phyloP scores from a whole-genome alignment of 2,329 filamentous ascomycete species.

The Dactylella cylindrospora region DNA sequence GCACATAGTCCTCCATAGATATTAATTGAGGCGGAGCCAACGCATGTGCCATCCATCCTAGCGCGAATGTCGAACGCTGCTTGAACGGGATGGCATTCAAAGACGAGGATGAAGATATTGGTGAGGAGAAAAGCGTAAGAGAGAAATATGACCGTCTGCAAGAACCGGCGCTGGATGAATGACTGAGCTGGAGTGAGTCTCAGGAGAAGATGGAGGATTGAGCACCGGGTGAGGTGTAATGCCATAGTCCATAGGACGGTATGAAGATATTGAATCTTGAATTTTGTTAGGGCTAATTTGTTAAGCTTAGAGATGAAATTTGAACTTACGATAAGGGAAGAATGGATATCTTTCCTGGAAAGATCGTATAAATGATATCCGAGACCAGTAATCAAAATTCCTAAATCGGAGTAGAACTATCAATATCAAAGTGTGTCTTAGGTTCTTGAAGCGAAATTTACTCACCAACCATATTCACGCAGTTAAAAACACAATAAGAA shows the following conservation, averaged over 20 bases:
- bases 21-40: conserved; percentile 31
- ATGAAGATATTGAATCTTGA: conserved; percentile 43
- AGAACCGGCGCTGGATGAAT: conserved; percentile 21
- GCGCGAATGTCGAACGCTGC: conserved; percentile 36
- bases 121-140: conserved; percentile 32
- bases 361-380: conserved; percentile 41
- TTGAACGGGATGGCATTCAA: conserved; percentile 33
- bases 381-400: conserved; percentile 23
- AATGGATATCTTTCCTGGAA: conserved; percentile 35
- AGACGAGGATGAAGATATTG: conserved; percentile 34
- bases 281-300: too few species aligned
- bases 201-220: conserved; percentile 37
- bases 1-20: conserved; percentile 37
- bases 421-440: too few species aligned
- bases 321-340: conserved; percentile 28
- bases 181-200: conserved; percentile 29
- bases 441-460: too few species aligned
- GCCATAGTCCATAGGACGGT: conserved; percentile 41
- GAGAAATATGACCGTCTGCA: conserved; percentile 22
- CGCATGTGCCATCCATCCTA: conserved; percentile 35
- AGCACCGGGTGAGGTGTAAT: conserved; percentile 35
- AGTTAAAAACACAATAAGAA: conserved; percentile 38
- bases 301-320: background rate
- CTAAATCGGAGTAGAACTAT: too few species aligned
- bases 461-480: conserved; percentile 40